phyloP scores from a whole-genome alignment of 75 land plant species.

The Cryptomeria japonica region DNA sequence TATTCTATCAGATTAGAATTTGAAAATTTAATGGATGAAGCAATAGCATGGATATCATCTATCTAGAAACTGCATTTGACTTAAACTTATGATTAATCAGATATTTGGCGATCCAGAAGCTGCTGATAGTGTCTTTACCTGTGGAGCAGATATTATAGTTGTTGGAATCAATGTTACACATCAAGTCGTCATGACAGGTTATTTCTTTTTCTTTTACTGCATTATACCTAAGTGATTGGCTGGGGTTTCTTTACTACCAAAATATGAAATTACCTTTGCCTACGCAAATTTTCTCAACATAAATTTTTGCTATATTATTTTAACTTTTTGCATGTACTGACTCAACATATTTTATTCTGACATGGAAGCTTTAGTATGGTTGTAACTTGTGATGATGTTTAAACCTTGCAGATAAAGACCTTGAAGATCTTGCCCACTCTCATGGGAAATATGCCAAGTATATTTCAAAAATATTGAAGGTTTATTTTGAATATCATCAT shows the following conservation, averaged over 20 bases:
- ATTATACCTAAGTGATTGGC: background rate
- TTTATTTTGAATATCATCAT: constrained; percentile 76
- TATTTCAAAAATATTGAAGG: constrained; percentile 51
- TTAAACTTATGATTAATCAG: constrained; percentile 27
- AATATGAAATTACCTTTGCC: background rate
- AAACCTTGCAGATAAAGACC: constrained; percentile 57
- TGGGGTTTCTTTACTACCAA: background rate
- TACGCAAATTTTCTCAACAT: background rate
- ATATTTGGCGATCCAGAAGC: constrained; percentile 94
- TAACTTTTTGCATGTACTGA: background rate
- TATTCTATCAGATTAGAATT: background rate
- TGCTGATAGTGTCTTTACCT: constrained; percentile 93
- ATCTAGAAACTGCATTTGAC: constrained; percentile 3
- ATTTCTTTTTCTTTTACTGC: background rate
- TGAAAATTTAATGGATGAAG: background rate
- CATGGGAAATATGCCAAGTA: constrained; percentile 69
- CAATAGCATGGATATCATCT: constrained; percentile 1
- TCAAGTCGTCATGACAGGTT: constrained; percentile 93
- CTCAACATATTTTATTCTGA: background rate
- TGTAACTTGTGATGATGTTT: background rate
- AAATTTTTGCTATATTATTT: constrained; percentile 4
- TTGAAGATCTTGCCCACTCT: constrained; percentile 48
- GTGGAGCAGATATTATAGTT: constrained; percentile 87
- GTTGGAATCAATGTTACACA: constrained; percentile 93
- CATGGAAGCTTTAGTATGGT: background rate